Conservation (phyloP, 345 rosid genomes). For the Mangifera indica region DNA sequence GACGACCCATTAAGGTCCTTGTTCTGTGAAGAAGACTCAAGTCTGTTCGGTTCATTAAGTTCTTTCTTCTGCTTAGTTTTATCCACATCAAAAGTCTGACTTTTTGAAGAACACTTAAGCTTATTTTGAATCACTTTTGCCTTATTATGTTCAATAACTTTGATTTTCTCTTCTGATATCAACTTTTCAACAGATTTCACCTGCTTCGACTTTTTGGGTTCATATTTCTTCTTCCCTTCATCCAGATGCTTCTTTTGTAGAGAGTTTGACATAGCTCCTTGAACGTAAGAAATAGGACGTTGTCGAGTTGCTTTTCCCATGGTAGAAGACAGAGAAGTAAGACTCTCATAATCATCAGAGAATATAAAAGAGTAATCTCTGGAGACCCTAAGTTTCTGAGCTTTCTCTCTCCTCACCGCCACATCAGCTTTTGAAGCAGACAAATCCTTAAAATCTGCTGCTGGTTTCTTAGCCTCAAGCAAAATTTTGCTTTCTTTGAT, state of each 20-base stretch:
- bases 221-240: neutral
- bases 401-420: neutral
- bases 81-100: neutral
- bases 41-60: neutral
- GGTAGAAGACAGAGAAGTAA: neutral
- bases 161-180: neutral
- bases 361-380: conserved; percentile 14
- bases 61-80: neutral
- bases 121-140: neutral
- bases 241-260: neutral
- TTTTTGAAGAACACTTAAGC: neutral
- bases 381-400: neutral
- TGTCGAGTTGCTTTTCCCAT: neutral
- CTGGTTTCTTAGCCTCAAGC: neutral
- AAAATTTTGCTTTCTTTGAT: neutral
- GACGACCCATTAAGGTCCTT: neutral
- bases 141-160: neutral
- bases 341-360: neutral
- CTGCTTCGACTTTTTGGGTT: neutral
- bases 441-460: neutral
- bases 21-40: neutral
- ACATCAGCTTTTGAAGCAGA: neutral
- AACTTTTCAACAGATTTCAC: neutral
- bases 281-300: no score
- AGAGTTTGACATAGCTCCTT: neutral